Evolutionary conservation across 352 stramenopile genomes (phyloP), one percentile per base, ranked within the genome.

Genomic region (Phytophthora melonis): DNA sequence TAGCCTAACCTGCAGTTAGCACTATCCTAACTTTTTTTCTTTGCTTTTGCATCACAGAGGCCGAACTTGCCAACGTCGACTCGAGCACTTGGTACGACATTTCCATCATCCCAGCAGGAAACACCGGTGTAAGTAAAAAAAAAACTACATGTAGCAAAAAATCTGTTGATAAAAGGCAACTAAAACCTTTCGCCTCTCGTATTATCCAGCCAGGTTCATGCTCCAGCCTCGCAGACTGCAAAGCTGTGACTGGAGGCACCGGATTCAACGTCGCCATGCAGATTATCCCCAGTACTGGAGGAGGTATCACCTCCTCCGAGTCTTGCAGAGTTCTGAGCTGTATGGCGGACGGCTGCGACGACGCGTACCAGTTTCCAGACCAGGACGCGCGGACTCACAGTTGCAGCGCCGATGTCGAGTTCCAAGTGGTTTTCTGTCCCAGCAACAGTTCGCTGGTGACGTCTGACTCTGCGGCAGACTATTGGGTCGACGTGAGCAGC

Each of bases 191-290:
- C 8, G 0, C 30, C 0, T 45, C 6, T 18, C 23, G 18, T 25
- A n/a, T 52, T 53, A 10, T 60, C 3, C 58, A 93, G 73, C 86
- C 88, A 19, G 83, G 85, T 16, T 88, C 83, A 32, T 94, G 88
- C 58, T 52, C 32, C 19, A 90, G 77, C 36, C 80, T 93, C 13
- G 70, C 71, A 6, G 74, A 77, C n/a, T 94, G 88, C 74, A 92
- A 93, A 63, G 56, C 60, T 9, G 49, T 78, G 39, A 94, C 85
- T 8, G 85, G 86, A 49, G 84, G 81, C 61, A 75, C 82, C 19
- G 84, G 86, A 25, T 94, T 88, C 75, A 94, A 93, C 64, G 73
- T 91, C n/a, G 63, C 84, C 60, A 93, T 94, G 83, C 74, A 86
- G 68, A 93, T 94, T 52, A 62, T 81, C 6, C 83, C 86, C 1